Evolutionary conservation across 176 grass and related monocot genomes (phyloP).

Genomic region (Oryza longistaminata): DNA sequence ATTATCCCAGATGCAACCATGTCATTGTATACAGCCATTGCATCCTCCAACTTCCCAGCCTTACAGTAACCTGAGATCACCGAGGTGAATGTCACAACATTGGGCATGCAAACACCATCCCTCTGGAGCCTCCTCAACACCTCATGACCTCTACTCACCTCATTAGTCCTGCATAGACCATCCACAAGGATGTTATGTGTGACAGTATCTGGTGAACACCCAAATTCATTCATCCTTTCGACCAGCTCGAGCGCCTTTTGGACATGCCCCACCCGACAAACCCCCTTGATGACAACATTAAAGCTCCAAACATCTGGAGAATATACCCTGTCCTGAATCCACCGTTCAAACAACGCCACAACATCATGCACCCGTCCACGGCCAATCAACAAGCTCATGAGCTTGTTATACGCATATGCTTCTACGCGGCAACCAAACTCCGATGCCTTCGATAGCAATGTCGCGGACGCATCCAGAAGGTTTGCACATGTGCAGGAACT

Average conservation of each 20-base stretch:
- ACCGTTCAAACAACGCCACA: constrained; percentile 53
- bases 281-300: constrained; percentile 75
- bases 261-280: constrained; percentile 63
- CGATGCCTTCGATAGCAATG: constrained; percentile 43
- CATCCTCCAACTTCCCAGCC: constrained; percentile 67
- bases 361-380: constrained; percentile 44
- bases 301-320: constrained; percentile 70
- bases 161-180: constrained; percentile 61
- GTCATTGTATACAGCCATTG: constrained; percentile 59
- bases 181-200: constrained; percentile 86
- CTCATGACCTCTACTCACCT: constrained; percentile 58
- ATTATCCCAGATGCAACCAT: constrained; percentile 60
- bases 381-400: constrained; percentile 55
- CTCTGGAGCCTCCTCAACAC: constrained; percentile 64
- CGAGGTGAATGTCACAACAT: constrained; percentile 90
- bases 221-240: constrained; percentile 63
- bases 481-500: constrained; percentile 48
- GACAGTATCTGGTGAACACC: constrained; percentile 68
- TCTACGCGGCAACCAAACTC: constrained; percentile 49
- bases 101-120: constrained; percentile 60
- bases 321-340: constrained; percentile 48
- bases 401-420: constrained; percentile 65
- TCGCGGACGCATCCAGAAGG: constrained; percentile 41
- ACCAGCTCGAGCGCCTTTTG: constrained; percentile 61
- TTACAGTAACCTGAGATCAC: constrained; percentile 79